These are phyloP conservation scores for Aspergillus thermomutatus DNA, from an alignment of 2,329 filamentous ascomycete genomes.

Conservation along the genomic window DNA sequence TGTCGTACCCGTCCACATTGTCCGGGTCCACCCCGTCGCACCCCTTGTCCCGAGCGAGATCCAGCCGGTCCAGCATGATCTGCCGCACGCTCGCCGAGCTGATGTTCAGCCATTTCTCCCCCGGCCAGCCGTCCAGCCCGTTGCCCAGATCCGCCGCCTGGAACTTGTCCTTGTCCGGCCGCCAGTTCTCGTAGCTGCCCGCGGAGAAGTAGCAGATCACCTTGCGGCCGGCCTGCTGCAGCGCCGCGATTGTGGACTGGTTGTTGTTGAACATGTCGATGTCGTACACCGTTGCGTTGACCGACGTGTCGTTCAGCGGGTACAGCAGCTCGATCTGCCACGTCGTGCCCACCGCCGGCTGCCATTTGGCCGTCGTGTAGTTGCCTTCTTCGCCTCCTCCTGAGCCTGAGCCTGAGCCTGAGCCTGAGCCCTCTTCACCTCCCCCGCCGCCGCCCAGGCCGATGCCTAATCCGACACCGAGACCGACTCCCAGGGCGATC, in stretches of 20 bases:
- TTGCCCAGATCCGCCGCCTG: constrained; percentile 55
- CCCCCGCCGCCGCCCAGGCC: constrained; percentile 24
- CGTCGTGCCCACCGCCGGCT: constrained; percentile 49
- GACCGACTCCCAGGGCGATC: constrained; percentile 51
- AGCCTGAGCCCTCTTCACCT: constrained; percentile 15
- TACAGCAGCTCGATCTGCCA: constrained; percentile 62
- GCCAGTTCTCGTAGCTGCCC: constrained; percentile 64
- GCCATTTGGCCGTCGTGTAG: constrained; percentile 44
- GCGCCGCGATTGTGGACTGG: constrained; percentile 43
- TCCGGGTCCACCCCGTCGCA: constrained; percentile 70
- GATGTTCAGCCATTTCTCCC: constrained; percentile 65
- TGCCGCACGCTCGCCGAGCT: constrained; percentile 56
- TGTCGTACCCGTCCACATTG: constrained; percentile 66
- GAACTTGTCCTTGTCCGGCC: constrained; percentile 58
- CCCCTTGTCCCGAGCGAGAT: constrained; percentile 58
- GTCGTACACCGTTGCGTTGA: constrained; percentile 58
- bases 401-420: constrained; percentile 19
- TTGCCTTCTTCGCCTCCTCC: constrained; percentile 9
- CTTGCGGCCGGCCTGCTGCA: constrained; percentile 53
- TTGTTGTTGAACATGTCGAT: constrained; percentile 58
- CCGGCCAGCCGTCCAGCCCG: constrained; percentile 60
- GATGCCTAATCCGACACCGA: constrained; percentile 55
- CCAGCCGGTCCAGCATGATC: constrained; percentile 62
- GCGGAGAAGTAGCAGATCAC: constrained; percentile 75
- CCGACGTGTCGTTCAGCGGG: constrained; percentile 39